Evolutionary conservation across 345 rosid genomes (phyloP).

Genomic region (Brassica cretica): DNA sequence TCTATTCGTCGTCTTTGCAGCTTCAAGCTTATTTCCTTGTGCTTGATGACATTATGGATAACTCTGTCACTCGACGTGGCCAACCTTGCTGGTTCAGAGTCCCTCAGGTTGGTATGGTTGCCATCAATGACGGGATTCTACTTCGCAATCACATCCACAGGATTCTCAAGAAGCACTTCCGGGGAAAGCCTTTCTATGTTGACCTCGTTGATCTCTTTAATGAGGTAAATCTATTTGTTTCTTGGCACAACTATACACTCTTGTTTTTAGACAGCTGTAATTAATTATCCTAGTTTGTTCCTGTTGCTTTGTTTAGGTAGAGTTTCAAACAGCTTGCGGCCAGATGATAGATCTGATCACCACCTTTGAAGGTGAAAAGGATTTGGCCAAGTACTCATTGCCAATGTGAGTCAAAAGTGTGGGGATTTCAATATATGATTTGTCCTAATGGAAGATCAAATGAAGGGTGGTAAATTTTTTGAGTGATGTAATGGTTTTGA

Average conservation of each 20-base stretch:
- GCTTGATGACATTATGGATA: slow-evolving; percentile 83
- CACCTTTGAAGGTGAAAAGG: slow-evolving; percentile 65
- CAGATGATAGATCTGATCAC: slow-evolving; percentile 85
- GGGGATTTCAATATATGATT: background rate
- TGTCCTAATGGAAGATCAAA: background rate
- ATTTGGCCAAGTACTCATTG: slow-evolving; percentile 62
- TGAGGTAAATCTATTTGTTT: slow-evolving; percentile 42
- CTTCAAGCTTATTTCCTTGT: slow-evolving; percentile 78
- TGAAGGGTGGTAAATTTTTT: background rate
- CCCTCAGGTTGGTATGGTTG: slow-evolving; percentile 51
- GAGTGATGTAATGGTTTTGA: slow-evolving; percentile 19
- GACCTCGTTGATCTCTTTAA: slow-evolving; percentile 65
- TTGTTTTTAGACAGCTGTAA: background rate
- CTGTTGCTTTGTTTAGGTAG: slow-evolving; percentile 48
- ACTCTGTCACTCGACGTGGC: slow-evolving; percentile 75
- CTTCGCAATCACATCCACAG: slow-evolving; percentile 65
- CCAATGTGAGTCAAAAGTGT: slow-evolving; percentile 41
- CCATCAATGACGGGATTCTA: slow-evolving; percentile 57
- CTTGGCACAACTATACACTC: background rate
- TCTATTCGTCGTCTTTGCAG: no score
- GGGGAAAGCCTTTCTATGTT: slow-evolving; percentile 53
- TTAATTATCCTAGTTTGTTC: background rate
- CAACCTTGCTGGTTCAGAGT: slow-evolving; percentile 80
- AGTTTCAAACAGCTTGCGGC: slow-evolving; percentile 71
- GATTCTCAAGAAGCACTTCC: slow-evolving; percentile 58